Percentiles rank a stretch among this genome's conserved stretches.
phyloP scores from a whole-genome alignment of 1,139 yeast species.

The Chernovozyma sophiae-reginae region DNA sequence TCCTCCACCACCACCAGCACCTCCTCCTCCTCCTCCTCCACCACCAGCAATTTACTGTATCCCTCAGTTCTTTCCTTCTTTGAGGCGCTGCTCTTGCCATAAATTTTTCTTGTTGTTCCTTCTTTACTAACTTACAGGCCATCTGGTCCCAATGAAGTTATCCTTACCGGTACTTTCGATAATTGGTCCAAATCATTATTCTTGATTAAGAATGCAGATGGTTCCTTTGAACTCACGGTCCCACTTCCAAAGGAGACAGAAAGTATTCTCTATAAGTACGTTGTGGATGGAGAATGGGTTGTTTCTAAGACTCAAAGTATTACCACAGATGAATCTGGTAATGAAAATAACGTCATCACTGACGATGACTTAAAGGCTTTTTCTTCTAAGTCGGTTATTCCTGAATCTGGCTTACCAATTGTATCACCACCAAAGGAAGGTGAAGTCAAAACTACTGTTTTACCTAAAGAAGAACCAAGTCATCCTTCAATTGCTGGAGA shows the following conservation, averaged over 20 bases:
- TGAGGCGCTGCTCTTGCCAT: too few relatives aligned
- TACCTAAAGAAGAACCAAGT: slow-evolving; percentile 49
- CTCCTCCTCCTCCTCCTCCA: too few relatives aligned
- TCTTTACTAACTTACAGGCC: slow-evolving; percentile 49
- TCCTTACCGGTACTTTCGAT: slow-evolving; percentile 76
- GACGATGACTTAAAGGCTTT: slow-evolving; percentile 33
- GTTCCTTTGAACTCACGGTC: slow-evolving; percentile 55
- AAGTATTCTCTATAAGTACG: slow-evolving; percentile 58
- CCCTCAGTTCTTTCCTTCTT: too few relatives aligned
- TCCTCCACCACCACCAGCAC: too few relatives aligned
- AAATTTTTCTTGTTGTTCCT: too few relatives aligned
- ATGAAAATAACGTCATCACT: slow-evolving; percentile 56
- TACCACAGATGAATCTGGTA: slow-evolving; percentile 50
- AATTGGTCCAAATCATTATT: slow-evolving; percentile 62
- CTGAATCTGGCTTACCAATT: slow-evolving; percentile 52
- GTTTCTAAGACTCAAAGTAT: slow-evolving; percentile 43
- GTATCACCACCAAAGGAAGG: slow-evolving; percentile 13
- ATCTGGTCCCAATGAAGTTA: slow-evolving; percentile 65
- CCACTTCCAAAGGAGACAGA: slow-evolving; percentile 44
- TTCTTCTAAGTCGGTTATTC: slow-evolving; percentile 32
- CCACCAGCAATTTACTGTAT: too few relatives aligned
- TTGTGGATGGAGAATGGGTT: slow-evolving; percentile 72
- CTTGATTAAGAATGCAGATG: slow-evolving; percentile 56
- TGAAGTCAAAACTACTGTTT: slow-evolving; percentile 45
- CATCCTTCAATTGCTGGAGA: slow-evolving; percentile 51